phyloP scores from a whole-genome alignment of 129 eudicot genomes.

The Flaveria linearis region DNA sequence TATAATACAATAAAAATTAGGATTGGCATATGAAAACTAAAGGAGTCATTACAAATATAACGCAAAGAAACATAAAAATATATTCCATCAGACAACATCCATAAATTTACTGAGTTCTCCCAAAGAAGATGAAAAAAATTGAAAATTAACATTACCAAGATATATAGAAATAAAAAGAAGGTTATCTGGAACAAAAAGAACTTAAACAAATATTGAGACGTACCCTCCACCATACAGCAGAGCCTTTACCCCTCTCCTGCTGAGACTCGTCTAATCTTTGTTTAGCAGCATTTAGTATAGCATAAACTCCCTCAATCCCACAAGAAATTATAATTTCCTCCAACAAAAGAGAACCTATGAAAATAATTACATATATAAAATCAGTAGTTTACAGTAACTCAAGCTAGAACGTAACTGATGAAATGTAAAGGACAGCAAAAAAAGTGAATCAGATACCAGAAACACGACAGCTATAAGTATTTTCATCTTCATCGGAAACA shows the following conservation, averaged over 20 bases:
- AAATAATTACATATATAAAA: conserved; percentile 23
- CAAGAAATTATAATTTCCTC: conserved; percentile 73
- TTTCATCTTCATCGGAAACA: conserved; percentile 97
- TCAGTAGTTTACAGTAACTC: conserved; percentile 6
- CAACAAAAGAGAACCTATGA: conserved; percentile 75
- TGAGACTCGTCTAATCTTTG: conserved; percentile 74
- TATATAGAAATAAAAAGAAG: neutral
- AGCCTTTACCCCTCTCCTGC: conserved; percentile 61
- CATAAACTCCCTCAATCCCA: conserved; percentile 70
- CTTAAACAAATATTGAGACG: conserved; percentile 24
- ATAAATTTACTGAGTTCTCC: conserved; percentile 10
- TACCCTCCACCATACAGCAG: conserved; percentile 96
- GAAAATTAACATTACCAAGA: neutral
- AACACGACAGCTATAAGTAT: conserved; percentile 86
- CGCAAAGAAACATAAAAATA: neutral
- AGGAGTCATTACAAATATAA: neutral
- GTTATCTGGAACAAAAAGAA: neutral
- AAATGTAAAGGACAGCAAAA: conserved; percentile 2
- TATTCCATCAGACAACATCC: neutral
- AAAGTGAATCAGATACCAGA: conserved; percentile 59
- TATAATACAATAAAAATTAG: conserved; percentile 18
- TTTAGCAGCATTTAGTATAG: conserved; percentile 67
- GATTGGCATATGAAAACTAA: conserved; percentile 12
- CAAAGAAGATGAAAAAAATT: neutral
- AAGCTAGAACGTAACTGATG: conserved; percentile 3